Evolutionary conservation across 495 filamentous ascomycete species (phyloP), one percentile per base, ranked within the genome.

Genomic region (Penicillium cosmopolitanum): DNA sequence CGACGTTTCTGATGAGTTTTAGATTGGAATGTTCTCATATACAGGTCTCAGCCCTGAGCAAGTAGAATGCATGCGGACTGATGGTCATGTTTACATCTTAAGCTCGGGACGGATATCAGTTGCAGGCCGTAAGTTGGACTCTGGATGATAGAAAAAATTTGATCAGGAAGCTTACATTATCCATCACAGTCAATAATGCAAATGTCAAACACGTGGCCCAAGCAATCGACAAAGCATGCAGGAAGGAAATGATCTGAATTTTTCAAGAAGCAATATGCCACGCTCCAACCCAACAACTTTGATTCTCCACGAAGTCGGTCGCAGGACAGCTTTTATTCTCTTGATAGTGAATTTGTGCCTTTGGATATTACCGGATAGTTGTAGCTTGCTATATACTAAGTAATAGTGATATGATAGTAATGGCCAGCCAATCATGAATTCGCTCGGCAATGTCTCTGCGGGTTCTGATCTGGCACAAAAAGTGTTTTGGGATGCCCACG

Each of bases 11-110:
- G 5, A n/a, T 12, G 12, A 31, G 1, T 1, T 40, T 8, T 40
- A 56, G 55, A 56, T 56, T 18, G 44, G 55, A 21, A 56, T 56
- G 55, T 50, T 56, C 15, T 56, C 55, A 12, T 56, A 50, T 23
- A 56, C 53, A 7, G 53, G 53, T 12, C 42, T 56, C 1, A 48
- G 6, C 15, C 25, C 53, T 16, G 23, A 23, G 7, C 55, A 56
- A 44, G 55, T 50, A 18, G 33, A 21, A 23, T 3, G 5, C 28
- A 50, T 56, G 8, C 55, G 33, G n/a, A 34, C 23, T 13, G 44
- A 50, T 3, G 28, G 33, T 15, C 55, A 56, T 16, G 55, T 56
- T 15, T 56, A 56, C 33, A 56, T 56, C n/a, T 28, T 56, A 13
- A 50, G 19, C 28, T 56, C 55, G n/a, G 55, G 55, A 21, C 23